phyloP scores from a whole-genome alignment of 2,329 filamentous ascomycete genomes.

The Teratosphaeriaceae sp. region DNA sequence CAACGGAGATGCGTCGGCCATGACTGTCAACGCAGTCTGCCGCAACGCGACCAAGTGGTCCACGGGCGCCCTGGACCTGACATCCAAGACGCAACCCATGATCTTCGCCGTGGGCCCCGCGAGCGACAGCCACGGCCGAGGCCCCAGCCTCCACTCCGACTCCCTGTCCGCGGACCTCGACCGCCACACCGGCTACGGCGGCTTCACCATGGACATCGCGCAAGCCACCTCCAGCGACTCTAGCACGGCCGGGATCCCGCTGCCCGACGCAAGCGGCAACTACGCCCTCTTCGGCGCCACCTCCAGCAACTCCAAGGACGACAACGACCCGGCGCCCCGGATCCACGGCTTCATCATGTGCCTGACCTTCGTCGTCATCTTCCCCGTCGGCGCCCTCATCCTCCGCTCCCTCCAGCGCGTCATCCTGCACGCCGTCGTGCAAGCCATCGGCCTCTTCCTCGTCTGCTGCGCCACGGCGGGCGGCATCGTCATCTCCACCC shows the following conservation, averaged over 20 bases:
- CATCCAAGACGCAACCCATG: slow-evolving; percentile 27
- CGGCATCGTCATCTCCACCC: slow-evolving; percentile 34
- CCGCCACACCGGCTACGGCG: slow-evolving; percentile 32
- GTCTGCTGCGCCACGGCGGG: slow-evolving; percentile 32
- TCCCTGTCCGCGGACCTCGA: slow-evolving; percentile 26
- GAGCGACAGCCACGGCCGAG: slow-evolving; percentile 3
- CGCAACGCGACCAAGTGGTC: slow-evolving; percentile 31
- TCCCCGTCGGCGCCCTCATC: slow-evolving; percentile 29
- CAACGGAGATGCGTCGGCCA: slow-evolving; percentile 11
- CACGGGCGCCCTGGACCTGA: slow-evolving; percentile 16
- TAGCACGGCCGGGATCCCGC: slow-evolving; percentile 27
- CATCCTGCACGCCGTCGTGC: slow-evolving; percentile 35
- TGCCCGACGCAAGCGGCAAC: slow-evolving; percentile 8
- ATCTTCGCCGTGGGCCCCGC: slow-evolving; percentile 36
- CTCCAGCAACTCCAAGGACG: slow-evolving; percentile 15
- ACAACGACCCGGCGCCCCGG: slow-evolving; percentile 16
- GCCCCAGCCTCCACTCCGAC: slow-evolving; percentile 21
- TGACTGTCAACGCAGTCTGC: slow-evolving; percentile 27
- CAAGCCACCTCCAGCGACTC: slow-evolving; percentile 22
- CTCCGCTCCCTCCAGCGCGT: slow-evolving; percentile 34
- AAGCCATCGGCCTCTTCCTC: slow-evolving; percentile 31
- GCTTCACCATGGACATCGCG: slow-evolving; percentile 34
- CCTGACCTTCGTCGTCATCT: slow-evolving; percentile 28
- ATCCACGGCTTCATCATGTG: slow-evolving; percentile 29
- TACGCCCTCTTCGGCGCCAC: slow-evolving; percentile 18